Conservation (phyloP, 1,139 yeast genomes). For the Hansenula sp. region DNA sequence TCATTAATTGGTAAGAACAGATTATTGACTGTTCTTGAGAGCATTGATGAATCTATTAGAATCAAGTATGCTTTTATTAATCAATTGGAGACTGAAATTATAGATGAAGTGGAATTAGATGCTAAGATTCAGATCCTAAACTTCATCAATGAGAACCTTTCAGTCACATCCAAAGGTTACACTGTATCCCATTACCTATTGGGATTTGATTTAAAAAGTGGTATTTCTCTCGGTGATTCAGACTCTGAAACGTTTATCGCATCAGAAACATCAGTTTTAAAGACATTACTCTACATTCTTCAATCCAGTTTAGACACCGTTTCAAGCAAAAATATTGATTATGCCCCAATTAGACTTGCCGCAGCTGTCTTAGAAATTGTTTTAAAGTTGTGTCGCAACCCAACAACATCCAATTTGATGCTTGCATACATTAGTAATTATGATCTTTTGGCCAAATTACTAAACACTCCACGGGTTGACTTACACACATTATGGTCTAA, state of each 20-base stretch:
- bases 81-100: conserved; percentile 53
- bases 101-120: conserved; percentile 30
- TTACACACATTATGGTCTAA: conserved; percentile 48
- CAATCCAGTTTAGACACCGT: conserved; percentile 41
- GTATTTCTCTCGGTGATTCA: conserved; percentile 36
- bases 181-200: conserved; percentile 70
- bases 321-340: conserved; percentile 39
- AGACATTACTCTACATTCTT: conserved; percentile 46
- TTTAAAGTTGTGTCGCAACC: conserved; percentile 52
- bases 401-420: conserved; percentile 48
- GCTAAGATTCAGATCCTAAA: conserved; percentile 57
- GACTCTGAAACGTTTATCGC: conserved; percentile 42
- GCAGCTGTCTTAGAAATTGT: conserved; percentile 57
- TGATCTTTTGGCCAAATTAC: conserved; percentile 47
- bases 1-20: conserved; percentile 52
- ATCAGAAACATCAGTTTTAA: conserved; percentile 52
- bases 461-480: conserved; percentile 48
- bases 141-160: conserved; percentile 51
- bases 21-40: conserved; percentile 66
- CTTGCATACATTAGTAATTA: conserved; percentile 47
- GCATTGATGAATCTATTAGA: conserved; percentile 63
- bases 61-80: conserved; percentile 70
- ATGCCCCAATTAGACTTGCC: conserved; percentile 53
- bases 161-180: conserved; percentile 32
- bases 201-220: conserved; percentile 55